phyloP scores from a whole-genome alignment of 2,329 filamentous ascomycete genomes.

The Paecilomyces dactylethromorphus region DNA sequence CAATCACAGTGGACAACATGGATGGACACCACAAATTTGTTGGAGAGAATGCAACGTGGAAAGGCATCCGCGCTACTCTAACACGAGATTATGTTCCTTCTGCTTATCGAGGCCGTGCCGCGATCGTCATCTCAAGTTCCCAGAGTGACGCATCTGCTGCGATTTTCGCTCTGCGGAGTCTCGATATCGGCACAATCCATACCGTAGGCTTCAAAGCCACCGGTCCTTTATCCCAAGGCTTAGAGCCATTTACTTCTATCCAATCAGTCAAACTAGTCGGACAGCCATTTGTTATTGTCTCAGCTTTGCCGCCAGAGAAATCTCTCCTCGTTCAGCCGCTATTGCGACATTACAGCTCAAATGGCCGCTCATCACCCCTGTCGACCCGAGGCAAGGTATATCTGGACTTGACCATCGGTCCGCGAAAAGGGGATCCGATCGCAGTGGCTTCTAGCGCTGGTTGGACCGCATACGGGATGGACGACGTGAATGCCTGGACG shows the following conservation, averaged over 20 bases:
- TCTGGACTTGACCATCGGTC: slow-evolving; percentile 66
- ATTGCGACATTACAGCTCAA: slow-evolving; percentile 60
- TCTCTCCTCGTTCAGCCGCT: slow-evolving; percentile 71
- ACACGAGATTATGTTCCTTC: slow-evolving; percentile 77
- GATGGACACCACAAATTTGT: slow-evolving; percentile 53
- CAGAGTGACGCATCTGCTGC: slow-evolving; percentile 71
- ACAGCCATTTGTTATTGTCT: slow-evolving; percentile 75
- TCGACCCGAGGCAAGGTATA: slow-evolving; percentile 60
- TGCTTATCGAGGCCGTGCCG: slow-evolving; percentile 68
- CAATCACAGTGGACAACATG: slow-evolving; percentile 59
- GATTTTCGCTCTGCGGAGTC: slow-evolving; percentile 70
- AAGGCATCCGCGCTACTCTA: slow-evolving; percentile 73
- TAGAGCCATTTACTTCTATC: slow-evolving; percentile 60
- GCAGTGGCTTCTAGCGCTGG: slow-evolving; percentile 66
- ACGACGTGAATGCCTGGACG: slow-evolving; percentile 76
- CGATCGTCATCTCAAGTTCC: slow-evolving; percentile 66
- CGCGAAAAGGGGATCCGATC: slow-evolving; percentile 62
- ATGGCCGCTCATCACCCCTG: slow-evolving; percentile 30
- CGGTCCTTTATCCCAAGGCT: slow-evolving; percentile 54
- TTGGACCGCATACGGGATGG: slow-evolving; percentile 72
- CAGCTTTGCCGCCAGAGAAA: slow-evolving; percentile 71
- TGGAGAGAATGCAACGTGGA: slow-evolving; percentile 80
- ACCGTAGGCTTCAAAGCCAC: slow-evolving; percentile 70
- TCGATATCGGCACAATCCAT: slow-evolving; percentile 72
- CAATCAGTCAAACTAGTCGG: slow-evolving; percentile 76